A percentile compares a stretch with the other conserved stretches of the same genome.
phyloP scores from a whole-genome alignment of 441 rosid genomes.

The Manihot esculenta region DNA sequence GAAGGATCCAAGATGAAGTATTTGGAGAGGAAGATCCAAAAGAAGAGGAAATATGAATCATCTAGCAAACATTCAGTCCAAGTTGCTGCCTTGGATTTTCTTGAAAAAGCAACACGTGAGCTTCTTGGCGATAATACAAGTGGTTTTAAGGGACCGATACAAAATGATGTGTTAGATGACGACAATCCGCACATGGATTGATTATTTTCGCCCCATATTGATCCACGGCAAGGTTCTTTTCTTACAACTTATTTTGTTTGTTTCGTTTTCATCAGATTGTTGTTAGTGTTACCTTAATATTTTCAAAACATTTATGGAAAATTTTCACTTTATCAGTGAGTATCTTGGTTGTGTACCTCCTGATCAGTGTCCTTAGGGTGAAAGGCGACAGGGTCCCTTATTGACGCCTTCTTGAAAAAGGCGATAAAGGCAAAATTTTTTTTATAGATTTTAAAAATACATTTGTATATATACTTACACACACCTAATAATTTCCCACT shows the following conservation, averaged over 20 bases:
- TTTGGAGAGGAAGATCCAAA: slow-evolving; percentile 41
- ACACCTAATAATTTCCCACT: too few species aligned
- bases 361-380: too few species aligned
- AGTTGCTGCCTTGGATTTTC: slow-evolving; percentile 78
- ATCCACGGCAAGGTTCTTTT: neutral
- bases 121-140: slow-evolving; percentile 56
- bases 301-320: slow-evolving; percentile 5
- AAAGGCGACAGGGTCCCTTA: too few species aligned
- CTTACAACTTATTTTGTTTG: neutral
- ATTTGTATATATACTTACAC: too few species aligned
- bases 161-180: slow-evolving; percentile 46
- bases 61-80: slow-evolving; percentile 56
- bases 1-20: slow-evolving; percentile 53
- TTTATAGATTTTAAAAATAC: too few species aligned
- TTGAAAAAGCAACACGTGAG: slow-evolving; percentile 85
- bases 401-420: too few species aligned
- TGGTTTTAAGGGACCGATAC: slow-evolving; percentile 72
- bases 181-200: slow-evolving; percentile 38
- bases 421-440: too few species aligned
- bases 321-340: neutral
- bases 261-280: neutral
- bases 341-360: neutral
- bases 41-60: slow-evolving; percentile 75
- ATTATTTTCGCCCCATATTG: slow-evolving; percentile 10
- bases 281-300: neutral